phyloP scores from a whole-genome alignment of 495 filamentous ascomycete genomes.

The Chaetomidium leptoderma region DNA sequence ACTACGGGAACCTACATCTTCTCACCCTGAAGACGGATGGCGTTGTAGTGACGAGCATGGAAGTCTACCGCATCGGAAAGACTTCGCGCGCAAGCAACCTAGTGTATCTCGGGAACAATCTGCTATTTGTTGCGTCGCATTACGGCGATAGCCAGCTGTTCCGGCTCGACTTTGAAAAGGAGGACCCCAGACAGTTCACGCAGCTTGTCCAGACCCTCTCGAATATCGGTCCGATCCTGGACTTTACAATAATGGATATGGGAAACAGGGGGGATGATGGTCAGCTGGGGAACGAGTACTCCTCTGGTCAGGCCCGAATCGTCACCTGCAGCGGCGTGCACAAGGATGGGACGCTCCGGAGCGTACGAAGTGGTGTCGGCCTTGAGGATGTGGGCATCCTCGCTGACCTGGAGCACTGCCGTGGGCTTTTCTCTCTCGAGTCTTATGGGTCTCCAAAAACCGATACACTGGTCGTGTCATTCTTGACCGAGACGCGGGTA shows the following conservation, averaged over 20 bases:
- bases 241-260: conserved; percentile 94
- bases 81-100: conserved; percentile 71
- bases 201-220: conserved; percentile 70
- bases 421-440: conserved; percentile 56
- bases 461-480: conserved; percentile 75
- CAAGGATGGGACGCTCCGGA: conserved; percentile 79
- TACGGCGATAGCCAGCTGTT: conserved; percentile 88
- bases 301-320: conserved; percentile 89
- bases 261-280: conserved; percentile 72
- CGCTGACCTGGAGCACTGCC: conserved; percentile 71
- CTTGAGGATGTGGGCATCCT: conserved; percentile 83
- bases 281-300: conserved; percentile 74
- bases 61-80: conserved; percentile 62
- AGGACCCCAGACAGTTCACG: conserved; percentile 40
- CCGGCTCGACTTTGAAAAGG: conserved; percentile 43
- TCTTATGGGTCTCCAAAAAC: conserved; percentile 44
- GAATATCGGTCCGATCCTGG: conserved; percentile 86
- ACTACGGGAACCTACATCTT: conserved; percentile 77
- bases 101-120: conserved; percentile 70
- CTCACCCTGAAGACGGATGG: conserved; percentile 67
- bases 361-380: conserved; percentile 88
- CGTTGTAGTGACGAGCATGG: conserved; percentile 46
- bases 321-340: conserved; percentile 88
- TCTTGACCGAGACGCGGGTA: conserved; percentile 76
- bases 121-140: conserved; percentile 86